These are phyloP conservation scores for Cryphonectria nitschkei DNA, from an alignment of 2,329 filamentous ascomycete genomes.

Conservation along the genomic window DNA sequence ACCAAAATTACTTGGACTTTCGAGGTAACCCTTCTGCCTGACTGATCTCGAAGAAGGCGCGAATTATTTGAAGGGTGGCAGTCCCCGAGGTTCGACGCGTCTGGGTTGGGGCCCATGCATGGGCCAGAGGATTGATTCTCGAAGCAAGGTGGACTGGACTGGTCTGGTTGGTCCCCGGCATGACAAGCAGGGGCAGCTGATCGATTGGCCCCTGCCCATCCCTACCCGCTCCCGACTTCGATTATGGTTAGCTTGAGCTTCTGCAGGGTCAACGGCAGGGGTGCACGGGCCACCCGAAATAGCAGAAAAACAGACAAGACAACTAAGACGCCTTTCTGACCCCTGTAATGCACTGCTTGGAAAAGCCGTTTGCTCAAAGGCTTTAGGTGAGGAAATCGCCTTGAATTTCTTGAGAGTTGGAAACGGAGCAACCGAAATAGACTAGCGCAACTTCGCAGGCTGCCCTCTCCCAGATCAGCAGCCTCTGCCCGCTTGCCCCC, in stretches of 20 bases:
- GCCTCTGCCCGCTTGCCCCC: slow-evolving; percentile 5
- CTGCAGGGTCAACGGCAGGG: not conserved
- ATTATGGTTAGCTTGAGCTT: not conserved
- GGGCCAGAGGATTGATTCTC: not conserved
- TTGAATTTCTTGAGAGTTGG: slow-evolving; percentile 12
- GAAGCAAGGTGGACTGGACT: not conserved
- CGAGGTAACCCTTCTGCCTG: too few species aligned
- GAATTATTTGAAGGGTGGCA: slow-evolving; percentile 4
- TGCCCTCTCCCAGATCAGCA: slow-evolving; percentile 19
- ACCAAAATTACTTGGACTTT: too few species aligned
- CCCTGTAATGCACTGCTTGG: slow-evolving; percentile 13
- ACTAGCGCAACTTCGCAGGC: slow-evolving; percentile 29
- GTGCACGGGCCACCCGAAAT: not conserved
- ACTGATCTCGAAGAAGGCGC: not conserved
- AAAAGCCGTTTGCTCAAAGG: not conserved
- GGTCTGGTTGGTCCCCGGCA: not conserved
- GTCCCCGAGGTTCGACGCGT: not conserved
- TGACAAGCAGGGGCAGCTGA: not conserved
- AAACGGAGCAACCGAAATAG: slow-evolving; percentile 29
- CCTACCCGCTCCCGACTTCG: not conserved
- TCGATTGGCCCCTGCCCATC: not conserved
- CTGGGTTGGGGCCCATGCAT: not conserved
- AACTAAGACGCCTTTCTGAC: slow-evolving; percentile 8
- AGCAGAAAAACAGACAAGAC: not conserved
- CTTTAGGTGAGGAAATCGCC: slow-evolving; percentile 11